These are phyloP conservation scores for Globisporangium emineosum DNA, from an alignment of 352 stramenopile species.

Conservation along the genomic window DNA sequence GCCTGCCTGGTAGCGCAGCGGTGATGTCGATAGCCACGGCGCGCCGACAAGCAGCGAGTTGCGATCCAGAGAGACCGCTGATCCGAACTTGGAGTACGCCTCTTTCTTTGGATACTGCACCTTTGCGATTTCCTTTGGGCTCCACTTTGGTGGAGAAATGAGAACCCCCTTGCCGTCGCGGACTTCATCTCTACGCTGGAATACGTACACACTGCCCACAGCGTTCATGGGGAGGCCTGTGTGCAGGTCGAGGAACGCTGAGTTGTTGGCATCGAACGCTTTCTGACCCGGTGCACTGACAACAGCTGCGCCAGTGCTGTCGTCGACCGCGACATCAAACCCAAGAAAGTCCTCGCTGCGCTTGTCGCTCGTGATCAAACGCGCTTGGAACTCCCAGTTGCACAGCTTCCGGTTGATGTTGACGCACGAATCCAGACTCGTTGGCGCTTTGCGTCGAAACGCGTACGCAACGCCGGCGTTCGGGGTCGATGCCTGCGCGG, in stretches of 20 bases:
- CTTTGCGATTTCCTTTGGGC: constrained; percentile 69
- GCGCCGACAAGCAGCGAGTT: constrained; percentile 57
- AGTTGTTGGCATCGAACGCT: constrained; percentile 86
- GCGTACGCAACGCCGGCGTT: constrained; percentile 78
- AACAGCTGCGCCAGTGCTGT: constrained; percentile 75
- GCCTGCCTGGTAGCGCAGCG: constrained; percentile 32
- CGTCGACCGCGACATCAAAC: constrained; percentile 81
- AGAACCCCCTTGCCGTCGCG: constrained; percentile 69
- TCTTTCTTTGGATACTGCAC: constrained; percentile 76
- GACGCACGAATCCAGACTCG: constrained; percentile 48
- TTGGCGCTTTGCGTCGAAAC: constrained; percentile 67
- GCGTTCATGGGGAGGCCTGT: constrained; percentile 29
- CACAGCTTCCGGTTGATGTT: constrained; percentile 68
- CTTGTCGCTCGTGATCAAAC: constrained; percentile 89
- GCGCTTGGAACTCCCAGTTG: constrained; percentile 87
- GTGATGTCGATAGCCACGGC: constrained; percentile 50
- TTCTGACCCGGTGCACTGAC: constrained; percentile 72
- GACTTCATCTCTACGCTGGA: constrained; percentile 53
- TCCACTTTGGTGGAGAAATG: constrained; percentile 59
- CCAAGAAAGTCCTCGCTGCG: constrained; percentile 83
- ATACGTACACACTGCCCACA: constrained; percentile 71
- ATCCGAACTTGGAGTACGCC: constrained; percentile 48
- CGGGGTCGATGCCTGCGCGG: constrained; percentile 53
- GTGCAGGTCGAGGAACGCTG: constrained; percentile 34
- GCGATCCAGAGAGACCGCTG: constrained; percentile 48